Base-by-base conservation (phyloP, 805 yeast species). In the Dipodascus geniculatus region DNA sequence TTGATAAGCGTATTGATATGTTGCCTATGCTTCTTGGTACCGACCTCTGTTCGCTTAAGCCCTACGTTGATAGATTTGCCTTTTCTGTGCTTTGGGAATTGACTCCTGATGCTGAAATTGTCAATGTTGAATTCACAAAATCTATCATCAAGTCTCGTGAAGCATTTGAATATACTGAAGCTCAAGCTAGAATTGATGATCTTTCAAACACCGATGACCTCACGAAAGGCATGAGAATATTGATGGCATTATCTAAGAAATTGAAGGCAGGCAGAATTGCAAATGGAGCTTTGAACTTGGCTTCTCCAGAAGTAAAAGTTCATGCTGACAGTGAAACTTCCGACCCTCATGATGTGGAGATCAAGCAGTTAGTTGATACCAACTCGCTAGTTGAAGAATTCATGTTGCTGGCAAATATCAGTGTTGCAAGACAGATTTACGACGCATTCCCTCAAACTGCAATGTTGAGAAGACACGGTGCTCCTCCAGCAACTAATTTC, bases 1-100 rank as follows among this genome's bases (percentile, higher is more conserved):
- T 93, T 14, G 99, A 93, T 67, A 91, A 93, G 70, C 86, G 99
- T 77, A 93, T 93, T 61, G 99, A 93, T 76, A 93, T 93, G 99
- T 75, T 93, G 58, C 99, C 99, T 3, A 81, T 86, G 83, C 71
- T 93, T 49, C 75, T 93, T 54, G 98, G 99, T 67, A 93, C 99
- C 2, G 93, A 93, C 67, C 72, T 93, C 62, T 93, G 99, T 74
- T 93, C 99, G 2, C 76, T 93, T 64, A 85, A 86, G 64, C 97
- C 98, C 3, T 83, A 87, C 64, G 97, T 93, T 48, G 99, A 93
- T 58, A 79, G 99, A 68, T 93, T 81, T 72, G 95, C 99, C 0
- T 93, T 93, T 66, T 87, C 96, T 6, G 96, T 89, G 2, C 71
- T 93, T 49, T 93, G 99, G 99, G 98, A 90, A 68, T 72, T 93